Evolutionary conservation across 148 eudicot species (phyloP).

Genomic region (Spergularia marina): DNA sequence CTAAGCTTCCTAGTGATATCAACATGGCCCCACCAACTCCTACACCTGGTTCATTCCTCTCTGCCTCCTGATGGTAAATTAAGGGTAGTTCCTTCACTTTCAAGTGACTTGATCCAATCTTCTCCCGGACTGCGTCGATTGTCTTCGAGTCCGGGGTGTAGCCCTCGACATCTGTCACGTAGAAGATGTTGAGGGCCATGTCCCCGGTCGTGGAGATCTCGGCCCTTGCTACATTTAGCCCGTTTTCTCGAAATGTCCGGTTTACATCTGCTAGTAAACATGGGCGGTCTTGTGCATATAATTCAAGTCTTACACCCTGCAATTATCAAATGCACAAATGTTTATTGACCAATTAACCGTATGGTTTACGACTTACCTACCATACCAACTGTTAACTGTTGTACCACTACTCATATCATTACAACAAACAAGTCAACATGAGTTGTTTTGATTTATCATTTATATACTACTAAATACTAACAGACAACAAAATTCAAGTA

Average conservation of each 20-base stretch:
- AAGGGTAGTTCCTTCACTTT: conserved; percentile 79
- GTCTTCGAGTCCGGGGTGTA: conserved; percentile 51
- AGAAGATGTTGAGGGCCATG: conserved; percentile 61
- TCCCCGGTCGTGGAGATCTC: conserved; percentile 70
- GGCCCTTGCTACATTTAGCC: conserved; percentile 79
- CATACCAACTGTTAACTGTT: too few relatives aligned
- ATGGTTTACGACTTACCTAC: too few relatives aligned
- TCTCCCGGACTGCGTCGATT: conserved; percentile 60
- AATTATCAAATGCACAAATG: not conserved
- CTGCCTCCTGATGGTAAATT: conserved; percentile 42
- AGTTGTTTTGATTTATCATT: not conserved
- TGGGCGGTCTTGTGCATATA: conserved; percentile 52
- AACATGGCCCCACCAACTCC: conserved; percentile 75
- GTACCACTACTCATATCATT: too few relatives aligned
- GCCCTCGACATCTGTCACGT: conserved; percentile 72
- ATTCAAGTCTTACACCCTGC: conserved; percentile 86
- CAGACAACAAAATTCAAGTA: conserved; percentile 5
- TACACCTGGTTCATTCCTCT: conserved; percentile 27
- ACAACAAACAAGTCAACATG: not conserved
- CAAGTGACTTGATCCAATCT: conserved; percentile 48
- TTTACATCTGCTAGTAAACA: conserved; percentile 75
- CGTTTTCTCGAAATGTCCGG: conserved; percentile 81
- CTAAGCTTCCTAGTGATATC: conserved; percentile 76
- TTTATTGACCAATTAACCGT: too few relatives aligned
- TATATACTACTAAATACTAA: not conserved